A percentile compares a stretch with the other conserved stretches of the same genome.
These are phyloP conservation scores for Pythium chondricola DNA, from an alignment of 352 stramenopile genomes.

Conservation along the genomic window DNA sequence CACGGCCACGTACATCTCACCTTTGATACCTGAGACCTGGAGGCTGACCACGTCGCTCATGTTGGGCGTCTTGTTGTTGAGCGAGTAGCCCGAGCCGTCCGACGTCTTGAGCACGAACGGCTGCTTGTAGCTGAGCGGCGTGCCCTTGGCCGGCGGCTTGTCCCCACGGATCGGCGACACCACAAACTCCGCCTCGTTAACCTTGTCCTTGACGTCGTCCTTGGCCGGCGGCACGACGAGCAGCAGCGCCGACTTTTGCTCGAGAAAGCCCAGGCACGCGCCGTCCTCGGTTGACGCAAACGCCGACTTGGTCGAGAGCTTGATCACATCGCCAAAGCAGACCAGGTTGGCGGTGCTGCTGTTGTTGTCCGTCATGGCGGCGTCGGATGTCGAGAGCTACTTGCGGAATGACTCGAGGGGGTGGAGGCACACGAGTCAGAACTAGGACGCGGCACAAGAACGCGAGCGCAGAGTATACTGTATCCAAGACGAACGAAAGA, in stretches of 20 bases:
- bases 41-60: conserved; percentile 51
- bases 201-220: conserved; percentile 29
- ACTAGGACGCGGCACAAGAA: no score
- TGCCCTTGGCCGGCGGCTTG: conserved; percentile 37
- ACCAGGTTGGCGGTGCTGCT: conserved; percentile 19
- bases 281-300: conserved; percentile 9
- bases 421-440: no score
- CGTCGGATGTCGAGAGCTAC: conserved; percentile 2
- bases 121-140: conserved; percentile 55
- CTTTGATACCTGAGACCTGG: conserved; percentile 42
- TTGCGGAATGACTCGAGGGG: conserved; percentile 5
- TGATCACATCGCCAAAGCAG: conserved; percentile 23
- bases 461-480: no score
- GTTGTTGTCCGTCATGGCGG: background rate
- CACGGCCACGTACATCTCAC: conserved; percentile 64
- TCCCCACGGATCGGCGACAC: conserved; percentile 43
- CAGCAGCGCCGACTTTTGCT: conserved; percentile 38
- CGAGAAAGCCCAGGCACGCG: conserved; percentile 37
- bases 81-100: conserved; percentile 52
- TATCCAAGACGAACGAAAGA: no score
- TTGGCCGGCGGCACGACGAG: conserved; percentile 52
- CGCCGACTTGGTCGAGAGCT: conserved; percentile 20
- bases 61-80: conserved; percentile 71
- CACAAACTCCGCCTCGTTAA: conserved; percentile 61
- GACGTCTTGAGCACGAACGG: conserved; percentile 64